Percentiles rank a stretch among this genome's conserved stretches.
phyloP scores from a whole-genome alignment of 108 stramenopile genomes.

The Pseudonitzschia multistriata region DNA sequence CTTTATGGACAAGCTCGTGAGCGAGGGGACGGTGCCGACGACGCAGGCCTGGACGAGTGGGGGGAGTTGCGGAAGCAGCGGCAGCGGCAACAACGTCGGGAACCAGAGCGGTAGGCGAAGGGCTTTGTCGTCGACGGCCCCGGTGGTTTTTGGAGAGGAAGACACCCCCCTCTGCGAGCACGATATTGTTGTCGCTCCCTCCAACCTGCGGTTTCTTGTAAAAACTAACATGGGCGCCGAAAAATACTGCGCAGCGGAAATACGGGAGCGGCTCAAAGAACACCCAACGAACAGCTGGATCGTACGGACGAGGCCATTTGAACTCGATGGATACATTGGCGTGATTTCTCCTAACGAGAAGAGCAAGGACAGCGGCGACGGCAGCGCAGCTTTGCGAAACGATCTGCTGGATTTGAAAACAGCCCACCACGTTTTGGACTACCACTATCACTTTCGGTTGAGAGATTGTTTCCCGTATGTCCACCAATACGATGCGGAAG shows the following conservation, averaged over 20 bases:
- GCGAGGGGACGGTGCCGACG: constrained; percentile 14
- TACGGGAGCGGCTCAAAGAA: constrained; percentile 38
- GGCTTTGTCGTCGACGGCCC: not conserved
- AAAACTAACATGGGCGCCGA: constrained; percentile 71
- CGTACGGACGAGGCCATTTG: constrained; percentile 46
- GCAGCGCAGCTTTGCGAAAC: constrained; percentile 2
- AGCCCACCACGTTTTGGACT: constrained; percentile 57
- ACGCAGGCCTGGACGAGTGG: constrained; percentile 17
- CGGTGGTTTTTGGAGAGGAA: not conserved
- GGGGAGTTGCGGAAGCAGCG: not conserved
- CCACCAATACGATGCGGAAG: not conserved
- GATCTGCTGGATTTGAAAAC: constrained; percentile 42
- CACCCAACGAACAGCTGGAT: constrained; percentile 25
- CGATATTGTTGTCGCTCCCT: not conserved
- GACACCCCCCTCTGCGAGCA: not conserved
- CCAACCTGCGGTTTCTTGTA: constrained; percentile 41
- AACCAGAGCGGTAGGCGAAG: not conserved
- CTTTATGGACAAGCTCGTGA: constrained; percentile 42
- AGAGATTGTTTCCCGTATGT: constrained; percentile 20
- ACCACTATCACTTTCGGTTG: constrained; percentile 61
- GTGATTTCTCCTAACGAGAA: not conserved
- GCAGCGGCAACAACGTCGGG: not conserved
- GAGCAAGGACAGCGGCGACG: constrained; percentile 11
- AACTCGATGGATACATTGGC: constrained; percentile 64
- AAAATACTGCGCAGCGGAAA: constrained; percentile 53